Percentiles rank a stretch among this genome's conserved stretches.
Conservation (phyloP, 2,329 filamentous ascomycete genomes). For the Endoconidiophora polonica region DNA sequence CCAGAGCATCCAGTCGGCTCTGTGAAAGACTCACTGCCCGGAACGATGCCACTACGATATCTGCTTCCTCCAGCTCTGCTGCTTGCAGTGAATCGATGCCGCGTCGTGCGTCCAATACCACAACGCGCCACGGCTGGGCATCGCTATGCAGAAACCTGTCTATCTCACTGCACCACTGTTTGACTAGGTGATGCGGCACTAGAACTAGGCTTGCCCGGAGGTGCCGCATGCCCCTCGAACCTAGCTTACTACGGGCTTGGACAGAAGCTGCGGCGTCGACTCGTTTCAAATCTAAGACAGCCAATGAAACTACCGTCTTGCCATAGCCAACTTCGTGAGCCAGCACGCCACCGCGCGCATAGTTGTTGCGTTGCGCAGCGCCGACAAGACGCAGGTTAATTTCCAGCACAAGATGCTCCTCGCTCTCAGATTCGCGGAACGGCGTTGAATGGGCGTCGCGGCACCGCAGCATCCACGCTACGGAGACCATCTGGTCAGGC, state of each 20-base stretch:
- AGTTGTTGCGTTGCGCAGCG: slow-evolving; percentile 17
- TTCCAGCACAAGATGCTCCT: slow-evolving; percentile 21
- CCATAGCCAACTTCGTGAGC: slow-evolving; percentile 30
- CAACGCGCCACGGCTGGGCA: slow-evolving; percentile 13
- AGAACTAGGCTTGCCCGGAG: slow-evolving; percentile 24
- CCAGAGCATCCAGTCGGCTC: slow-evolving; percentile 8
- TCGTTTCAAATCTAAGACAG: slow-evolving; percentile 20
- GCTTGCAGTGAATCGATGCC: slow-evolving; percentile 15
- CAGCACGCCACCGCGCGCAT: slow-evolving; percentile 23
- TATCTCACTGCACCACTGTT: slow-evolving; percentile 24
- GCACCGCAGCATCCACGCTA: slow-evolving; percentile 17
- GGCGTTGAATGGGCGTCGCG: slow-evolving; percentile 14
- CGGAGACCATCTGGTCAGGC: slow-evolving; percentile 15
- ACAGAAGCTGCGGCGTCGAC: slow-evolving; percentile 15
- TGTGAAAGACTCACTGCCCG: slow-evolving; percentile 14
- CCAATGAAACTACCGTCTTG: slow-evolving; percentile 27
- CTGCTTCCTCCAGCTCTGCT: slow-evolving; percentile 17
- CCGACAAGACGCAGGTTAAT: slow-evolving; percentile 22
- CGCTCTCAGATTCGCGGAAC: slow-evolving; percentile 24
- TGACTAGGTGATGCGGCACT: slow-evolving; percentile 24
- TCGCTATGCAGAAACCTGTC: slow-evolving; percentile 18
- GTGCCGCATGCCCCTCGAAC: slow-evolving; percentile 11
- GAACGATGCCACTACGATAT: slow-evolving; percentile 22
- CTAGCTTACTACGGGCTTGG: slow-evolving; percentile 7
- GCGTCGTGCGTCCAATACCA: slow-evolving; percentile 13